A percentile compares a stretch with the other conserved stretches of the same genome.
Evolutionary conservation across 139 green algal species (phyloP).

Genomic region (Axilococcus clingmanii): DNA sequence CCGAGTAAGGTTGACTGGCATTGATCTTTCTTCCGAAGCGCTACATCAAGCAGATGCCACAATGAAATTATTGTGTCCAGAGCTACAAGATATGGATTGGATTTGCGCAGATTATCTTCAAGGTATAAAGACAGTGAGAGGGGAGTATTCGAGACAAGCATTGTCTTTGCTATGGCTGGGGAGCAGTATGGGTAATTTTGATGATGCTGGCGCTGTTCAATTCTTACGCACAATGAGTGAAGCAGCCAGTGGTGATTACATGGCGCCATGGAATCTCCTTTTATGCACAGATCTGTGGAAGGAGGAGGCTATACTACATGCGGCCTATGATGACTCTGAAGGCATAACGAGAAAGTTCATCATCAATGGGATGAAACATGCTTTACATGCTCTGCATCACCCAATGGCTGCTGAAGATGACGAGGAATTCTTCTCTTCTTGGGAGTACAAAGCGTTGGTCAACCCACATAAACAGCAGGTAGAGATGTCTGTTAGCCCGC

Average conservation of each 20-base stretch:
- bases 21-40: slow-evolving; percentile 43
- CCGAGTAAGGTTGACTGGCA: slow-evolving; percentile 39
- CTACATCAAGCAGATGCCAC: slow-evolving; percentile 26
- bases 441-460: slow-evolving; percentile 22
- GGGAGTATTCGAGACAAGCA: slow-evolving; percentile 9
- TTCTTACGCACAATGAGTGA: slow-evolving; percentile 25
- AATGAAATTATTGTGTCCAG: slow-evolving; percentile 7
- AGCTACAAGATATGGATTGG: slow-evolving; percentile 3
- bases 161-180: slow-evolving; percentile 58
- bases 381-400: slow-evolving; percentile 20
- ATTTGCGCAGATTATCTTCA: slow-evolving; percentile 21
- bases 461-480: slow-evolving; percentile 24
- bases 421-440: slow-evolving; percentile 2
- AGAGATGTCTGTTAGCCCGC: slow-evolving; percentile 33
- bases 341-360: slow-evolving; percentile 55
- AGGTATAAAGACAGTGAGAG: slow-evolving; percentile 6
- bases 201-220: slow-evolving; percentile 17
- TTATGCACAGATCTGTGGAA: slow-evolving; percentile 53
- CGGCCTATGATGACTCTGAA: slow-evolving; percentile 41
- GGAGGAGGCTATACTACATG: slow-evolving; percentile 25
- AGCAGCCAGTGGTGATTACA: slow-evolving; percentile 5
- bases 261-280: too few species aligned
- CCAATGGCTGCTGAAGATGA: not conserved
- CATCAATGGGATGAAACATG: slow-evolving; percentile 41
- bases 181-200: slow-evolving; percentile 50